phyloP scores from a whole-genome alignment of 208 protist species.

The Histomonas meleagridis region DNA sequence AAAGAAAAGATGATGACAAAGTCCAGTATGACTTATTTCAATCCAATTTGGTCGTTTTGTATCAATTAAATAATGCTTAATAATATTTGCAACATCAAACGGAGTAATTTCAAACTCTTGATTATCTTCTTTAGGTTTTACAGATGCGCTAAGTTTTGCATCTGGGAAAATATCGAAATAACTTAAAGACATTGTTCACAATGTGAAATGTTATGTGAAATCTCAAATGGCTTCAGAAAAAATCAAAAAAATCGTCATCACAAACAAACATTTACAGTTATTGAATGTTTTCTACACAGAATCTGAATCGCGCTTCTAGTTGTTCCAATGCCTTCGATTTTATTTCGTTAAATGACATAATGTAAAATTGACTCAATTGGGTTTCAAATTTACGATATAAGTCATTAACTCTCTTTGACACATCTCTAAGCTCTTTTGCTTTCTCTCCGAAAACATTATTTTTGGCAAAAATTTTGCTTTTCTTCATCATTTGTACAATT shows the following conservation, averaged over 20 bases:
- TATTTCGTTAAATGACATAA: background rate
- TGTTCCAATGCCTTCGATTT: background rate
- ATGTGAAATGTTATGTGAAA: no score
- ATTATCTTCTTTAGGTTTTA: background rate
- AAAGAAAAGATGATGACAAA: background rate
- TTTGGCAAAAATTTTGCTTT: background rate
- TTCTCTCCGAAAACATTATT: background rate
- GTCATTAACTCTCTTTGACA: background rate
- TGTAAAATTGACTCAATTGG: background rate
- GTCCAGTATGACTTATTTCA: background rate
- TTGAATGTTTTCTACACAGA: background rate
- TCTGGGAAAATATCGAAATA: slow-evolving; percentile 34
- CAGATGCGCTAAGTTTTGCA: background rate
- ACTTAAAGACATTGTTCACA: no score
- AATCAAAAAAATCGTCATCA: no score
- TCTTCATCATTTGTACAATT: background rate
- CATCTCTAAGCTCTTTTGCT: background rate
- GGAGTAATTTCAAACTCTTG: no score
- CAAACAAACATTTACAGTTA: no score
- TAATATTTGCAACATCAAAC: no score
- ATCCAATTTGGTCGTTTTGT: no score
- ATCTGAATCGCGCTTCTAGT: background rate
- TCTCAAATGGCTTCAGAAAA: no score
- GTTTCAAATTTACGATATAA: background rate
- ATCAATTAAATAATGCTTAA: no score